Evolutionary conservation across 768 basidiomycete genomes (phyloP), one percentile per base, ranked within the genome.

Genomic region (Rhodotorula graminis): DNA sequence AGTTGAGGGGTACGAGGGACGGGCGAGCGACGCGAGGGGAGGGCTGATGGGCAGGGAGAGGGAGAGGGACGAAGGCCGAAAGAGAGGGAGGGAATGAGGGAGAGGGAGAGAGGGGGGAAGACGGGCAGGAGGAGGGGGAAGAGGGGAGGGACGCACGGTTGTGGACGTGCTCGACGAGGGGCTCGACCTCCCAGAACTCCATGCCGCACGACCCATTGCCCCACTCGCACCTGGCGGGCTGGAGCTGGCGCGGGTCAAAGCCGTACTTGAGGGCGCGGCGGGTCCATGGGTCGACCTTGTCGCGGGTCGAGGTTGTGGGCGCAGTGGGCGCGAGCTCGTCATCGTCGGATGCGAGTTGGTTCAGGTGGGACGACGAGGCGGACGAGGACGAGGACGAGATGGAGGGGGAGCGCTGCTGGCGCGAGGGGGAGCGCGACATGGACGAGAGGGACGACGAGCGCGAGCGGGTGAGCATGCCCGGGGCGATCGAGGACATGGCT

Each of bases 111-210:
- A 37, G 9, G 37, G 37, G 37, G 37, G 37, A 37, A 37, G 9
- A n/a, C n/a, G n/a, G n/a, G n/a, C n/a, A n/a, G n/a, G n/a, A n/a
- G n/a, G n/a, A n/a, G n/a, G n/a, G n/a, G n/a, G 37, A 37, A 9
- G 37, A 37, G 5, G 37, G 9, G 37, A 9, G 9, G 37, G 15
- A 81, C 88, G 80, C 77, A 93, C 93, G 88, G 68, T 86, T 83
- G 77, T 92, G 90, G 42, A 95, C 87, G 79, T 95, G 93, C 40
- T 88, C 87, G 71, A 93, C 90, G 68, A 94, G 83, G 8, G 87
- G 87, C 27, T 85, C 87, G 27, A 92, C 83, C 78, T 90, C 86
- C 19, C 86, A 87, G 78, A 89, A 93, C n/a, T 88, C 85, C 53
- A 82, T 77, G 4, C 87, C 87, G 78, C 93, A 95, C 9, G 27